Percentiles rank a stretch among this genome's conserved stretches.
phyloP scores from a whole-genome alignment of 179 eudicot species.

The Nepenthes alata region DNA sequence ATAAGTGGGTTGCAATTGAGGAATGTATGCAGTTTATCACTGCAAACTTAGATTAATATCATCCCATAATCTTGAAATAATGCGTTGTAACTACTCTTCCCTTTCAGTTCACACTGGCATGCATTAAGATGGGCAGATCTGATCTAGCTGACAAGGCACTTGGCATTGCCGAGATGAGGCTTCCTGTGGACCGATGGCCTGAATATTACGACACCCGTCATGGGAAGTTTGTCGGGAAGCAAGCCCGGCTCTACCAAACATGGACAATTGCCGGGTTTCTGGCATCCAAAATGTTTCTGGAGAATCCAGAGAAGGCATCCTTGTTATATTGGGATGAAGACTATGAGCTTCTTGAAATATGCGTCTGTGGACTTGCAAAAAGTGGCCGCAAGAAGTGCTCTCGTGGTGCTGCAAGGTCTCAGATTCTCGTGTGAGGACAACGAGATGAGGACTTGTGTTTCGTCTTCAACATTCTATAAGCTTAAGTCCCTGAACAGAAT shows the following conservation, averaged over 20 bases:
- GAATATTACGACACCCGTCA: slow-evolving; percentile 74
- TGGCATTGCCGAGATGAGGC: slow-evolving; percentile 53
- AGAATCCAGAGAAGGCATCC: slow-evolving; percentile 63
- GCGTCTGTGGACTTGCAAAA: slow-evolving; percentile 64
- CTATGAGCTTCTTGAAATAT: slow-evolving; percentile 60
- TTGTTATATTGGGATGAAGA: slow-evolving; percentile 71
- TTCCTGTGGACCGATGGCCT: slow-evolving; percentile 58
- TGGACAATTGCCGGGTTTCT: slow-evolving; percentile 81
- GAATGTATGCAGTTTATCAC: no score
- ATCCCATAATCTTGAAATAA: no score
- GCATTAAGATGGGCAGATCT: slow-evolving; percentile 76
- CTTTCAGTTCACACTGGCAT: slow-evolving; percentile 73
- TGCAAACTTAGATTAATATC: no score
- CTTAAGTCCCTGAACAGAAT: no score
- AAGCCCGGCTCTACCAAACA: slow-evolving; percentile 69
- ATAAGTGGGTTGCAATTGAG: no score
- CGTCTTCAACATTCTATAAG: no score
- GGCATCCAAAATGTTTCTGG: slow-evolving; percentile 56
- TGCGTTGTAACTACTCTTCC: neutral
- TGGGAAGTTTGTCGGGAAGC: slow-evolving; percentile 73
- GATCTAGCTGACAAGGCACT: slow-evolving; percentile 70
- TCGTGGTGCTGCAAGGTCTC: slow-evolving; percentile 49
- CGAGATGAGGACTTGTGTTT: neutral
- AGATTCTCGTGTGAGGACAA: slow-evolving; percentile 18
- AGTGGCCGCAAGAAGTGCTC: slow-evolving; percentile 51